phyloP scores from a whole-genome alignment of 257 asterid species.

The Solanum rostratum region DNA sequence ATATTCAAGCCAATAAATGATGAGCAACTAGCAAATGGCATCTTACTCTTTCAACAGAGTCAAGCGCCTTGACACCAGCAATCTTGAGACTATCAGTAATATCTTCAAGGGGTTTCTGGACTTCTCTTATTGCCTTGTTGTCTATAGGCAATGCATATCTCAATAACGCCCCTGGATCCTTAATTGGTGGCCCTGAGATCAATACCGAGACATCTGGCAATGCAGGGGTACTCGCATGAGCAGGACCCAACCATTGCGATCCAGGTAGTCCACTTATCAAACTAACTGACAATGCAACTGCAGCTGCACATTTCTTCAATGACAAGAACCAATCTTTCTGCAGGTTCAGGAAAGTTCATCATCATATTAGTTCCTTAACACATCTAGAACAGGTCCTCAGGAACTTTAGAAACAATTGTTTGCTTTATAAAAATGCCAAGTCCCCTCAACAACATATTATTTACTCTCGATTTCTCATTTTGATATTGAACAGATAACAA shows the following conservation, averaged over 20 bases:
- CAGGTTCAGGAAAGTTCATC: slow-evolving; percentile 9
- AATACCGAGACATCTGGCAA: slow-evolving; percentile 80
- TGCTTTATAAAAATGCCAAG: too few species aligned
- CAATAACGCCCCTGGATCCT: slow-evolving; percentile 87
- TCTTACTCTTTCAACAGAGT: slow-evolving; percentile 86
- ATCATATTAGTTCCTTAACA: neutral
- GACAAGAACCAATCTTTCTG: slow-evolving; percentile 40
- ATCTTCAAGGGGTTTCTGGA: slow-evolving; percentile 97
- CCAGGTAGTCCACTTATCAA: slow-evolving; percentile 49
- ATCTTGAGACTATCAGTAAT: slow-evolving; percentile 84
- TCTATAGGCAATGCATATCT: slow-evolving; percentile 90
- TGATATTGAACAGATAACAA: too few species aligned
- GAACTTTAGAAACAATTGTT: neutral
- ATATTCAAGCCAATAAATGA: neutral
- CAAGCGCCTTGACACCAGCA: slow-evolving; percentile 78
- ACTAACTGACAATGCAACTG: slow-evolving; percentile 62
- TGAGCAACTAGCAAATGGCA: neutral
- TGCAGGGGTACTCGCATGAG: slow-evolving; percentile 42
- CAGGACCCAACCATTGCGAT: slow-evolving; percentile 35
- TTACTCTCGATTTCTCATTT: too few species aligned
- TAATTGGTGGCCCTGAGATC: slow-evolving; percentile 95
- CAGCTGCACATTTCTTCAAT: slow-evolving; percentile 51
- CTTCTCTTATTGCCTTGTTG: slow-evolving; percentile 91
- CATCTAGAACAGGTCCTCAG: neutral
- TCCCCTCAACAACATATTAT: too few species aligned